phyloP scores from a whole-genome alignment of 176 grass and related monocot genomes.

The Carex cristatella region DNA sequence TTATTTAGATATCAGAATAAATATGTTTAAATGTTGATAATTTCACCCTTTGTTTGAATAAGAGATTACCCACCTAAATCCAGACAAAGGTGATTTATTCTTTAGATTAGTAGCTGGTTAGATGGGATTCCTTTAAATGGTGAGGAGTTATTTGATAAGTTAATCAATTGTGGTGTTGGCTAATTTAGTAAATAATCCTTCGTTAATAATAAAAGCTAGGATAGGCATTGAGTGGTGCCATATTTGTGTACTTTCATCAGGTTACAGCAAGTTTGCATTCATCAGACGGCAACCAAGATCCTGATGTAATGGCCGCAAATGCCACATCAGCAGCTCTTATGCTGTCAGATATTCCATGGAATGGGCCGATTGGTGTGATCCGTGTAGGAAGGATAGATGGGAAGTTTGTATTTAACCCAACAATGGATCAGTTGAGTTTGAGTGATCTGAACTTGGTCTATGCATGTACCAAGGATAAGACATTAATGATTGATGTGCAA shows the following conservation, averaged over 20 bases:
- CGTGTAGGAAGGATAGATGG: conserved; percentile 91
- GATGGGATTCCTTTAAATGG: not conserved
- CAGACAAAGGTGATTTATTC: not conserved
- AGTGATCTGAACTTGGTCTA: conserved; percentile 99
- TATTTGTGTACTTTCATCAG: conserved; percentile 17
- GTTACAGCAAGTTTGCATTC: conserved; percentile 80
- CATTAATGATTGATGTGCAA: conserved; percentile 99
- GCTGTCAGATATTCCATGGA: conserved; percentile 96
- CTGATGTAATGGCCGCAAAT: conserved; percentile 97
- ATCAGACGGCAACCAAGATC: conserved; percentile 91
- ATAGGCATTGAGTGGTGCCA: not conserved
- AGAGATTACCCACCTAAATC: not conserved
- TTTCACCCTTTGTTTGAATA: not conserved
- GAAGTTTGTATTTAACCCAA: conserved; percentile 83
- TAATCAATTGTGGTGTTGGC: not conserved
- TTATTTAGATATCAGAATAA: not conserved
- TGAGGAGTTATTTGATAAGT: not conserved
- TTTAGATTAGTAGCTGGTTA: not conserved
- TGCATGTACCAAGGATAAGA: conserved; percentile 83
- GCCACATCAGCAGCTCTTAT: conserved; percentile 94
- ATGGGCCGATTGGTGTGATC: conserved; percentile 86
- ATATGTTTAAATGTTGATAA: not conserved
- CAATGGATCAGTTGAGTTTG: conserved; percentile 77
- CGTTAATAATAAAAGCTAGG: not conserved
- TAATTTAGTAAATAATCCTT: not conserved